These are phyloP conservation scores for Cryptococcus floricola DNA, from an alignment of 1,284 basidiomycete species.

Conservation along the genomic window DNA sequence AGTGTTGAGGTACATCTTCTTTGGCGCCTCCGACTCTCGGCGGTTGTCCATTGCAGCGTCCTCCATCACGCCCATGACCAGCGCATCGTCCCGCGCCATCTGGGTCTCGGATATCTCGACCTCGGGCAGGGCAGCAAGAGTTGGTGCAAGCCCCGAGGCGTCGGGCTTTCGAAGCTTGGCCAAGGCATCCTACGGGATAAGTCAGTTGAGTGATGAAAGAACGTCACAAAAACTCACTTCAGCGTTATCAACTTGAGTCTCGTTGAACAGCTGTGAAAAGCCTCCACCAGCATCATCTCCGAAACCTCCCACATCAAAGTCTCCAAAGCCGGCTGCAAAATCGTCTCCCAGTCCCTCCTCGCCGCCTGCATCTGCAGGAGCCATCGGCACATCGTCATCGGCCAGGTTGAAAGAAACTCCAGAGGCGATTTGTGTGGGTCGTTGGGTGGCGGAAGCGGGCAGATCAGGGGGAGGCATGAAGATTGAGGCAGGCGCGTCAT, in stretches of 20 bases:
- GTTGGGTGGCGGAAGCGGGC: not conserved
- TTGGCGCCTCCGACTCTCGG: slow-evolving; percentile 11
- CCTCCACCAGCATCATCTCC: slow-evolving; percentile 11
- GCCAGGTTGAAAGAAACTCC: not conserved
- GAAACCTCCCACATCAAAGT: slow-evolving; percentile 18
- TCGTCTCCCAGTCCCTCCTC: not conserved
- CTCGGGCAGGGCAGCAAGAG: slow-evolving; percentile 27
- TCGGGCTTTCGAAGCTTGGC: slow-evolving; percentile 25
- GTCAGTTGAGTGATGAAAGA: slow-evolving; percentile 1
- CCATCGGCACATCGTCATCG: not conserved
- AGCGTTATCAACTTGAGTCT: slow-evolving; percentile 23
- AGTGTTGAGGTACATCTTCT: slow-evolving; percentile 37
- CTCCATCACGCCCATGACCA: slow-evolving; percentile 38
- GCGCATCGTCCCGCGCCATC: slow-evolving; percentile 35
- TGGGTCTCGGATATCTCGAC: slow-evolving; percentile 40
- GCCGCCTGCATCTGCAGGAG: not conserved
- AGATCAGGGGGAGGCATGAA: slow-evolving; percentile 1
- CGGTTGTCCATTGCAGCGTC: slow-evolving; percentile 14
- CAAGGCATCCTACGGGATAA: slow-evolving; percentile 25
- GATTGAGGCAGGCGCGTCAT: slow-evolving; percentile 3
- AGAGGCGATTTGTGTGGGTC: not conserved
- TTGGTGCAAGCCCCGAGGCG: slow-evolving; percentile 19
- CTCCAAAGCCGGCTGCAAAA: not conserved
- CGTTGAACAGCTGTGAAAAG: slow-evolving; percentile 44
- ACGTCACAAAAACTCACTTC: slow-evolving; percentile 4